Evolutionary conservation across 139 green algal species (phyloP), one percentile per base, ranked within the genome.

Genomic region (Asterochloris sp.): DNA sequence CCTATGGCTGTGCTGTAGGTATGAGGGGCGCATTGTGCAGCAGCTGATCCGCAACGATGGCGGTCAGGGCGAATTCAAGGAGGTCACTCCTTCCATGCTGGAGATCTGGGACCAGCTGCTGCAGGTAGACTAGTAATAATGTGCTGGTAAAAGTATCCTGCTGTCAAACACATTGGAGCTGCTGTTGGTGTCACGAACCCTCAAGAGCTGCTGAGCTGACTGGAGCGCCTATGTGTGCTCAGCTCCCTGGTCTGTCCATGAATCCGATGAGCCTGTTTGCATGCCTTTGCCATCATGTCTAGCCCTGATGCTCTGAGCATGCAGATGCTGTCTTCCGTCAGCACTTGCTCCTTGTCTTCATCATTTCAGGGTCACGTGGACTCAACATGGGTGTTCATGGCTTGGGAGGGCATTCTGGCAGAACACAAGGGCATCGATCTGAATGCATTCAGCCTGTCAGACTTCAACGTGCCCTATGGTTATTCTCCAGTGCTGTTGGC

Each of bases 381-480:
- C 60, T 91, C 94, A 26, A 97, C 94, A 0, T 98, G 94, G 94
- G 88, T 98, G 12, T 98, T 98, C 86, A 86, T 93, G 86, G 86
- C 85, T 8, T 95, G 91, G 93, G 95, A 98, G 83, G 95, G 95
- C 67, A 86, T 97, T 21, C 86, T 95, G 86, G 95, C 95, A 6
- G 54, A 89, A 79, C 76, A 81, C 4, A 84, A 88, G 61, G 94
- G 94, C 0, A 84, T 96, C 29, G 79, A 91, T 60, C 89, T 97
- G 13, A 94, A 94, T 73, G 76, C 69, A 0, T 98, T 98, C 77
- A 85, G 64, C n/a, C 83, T 97, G 62, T 87, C 89, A 61, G 90
- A 96, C 63, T 92, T 87, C 84, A 83, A 84, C 13, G 87, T 97
- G 21, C 87, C 86, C 0, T 96, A 97, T 68, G 91, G 93, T 61